Evolutionary conservation across 148 eudicot genomes (phyloP).

Genomic region (Heliamphora exappendiculata): DNA sequence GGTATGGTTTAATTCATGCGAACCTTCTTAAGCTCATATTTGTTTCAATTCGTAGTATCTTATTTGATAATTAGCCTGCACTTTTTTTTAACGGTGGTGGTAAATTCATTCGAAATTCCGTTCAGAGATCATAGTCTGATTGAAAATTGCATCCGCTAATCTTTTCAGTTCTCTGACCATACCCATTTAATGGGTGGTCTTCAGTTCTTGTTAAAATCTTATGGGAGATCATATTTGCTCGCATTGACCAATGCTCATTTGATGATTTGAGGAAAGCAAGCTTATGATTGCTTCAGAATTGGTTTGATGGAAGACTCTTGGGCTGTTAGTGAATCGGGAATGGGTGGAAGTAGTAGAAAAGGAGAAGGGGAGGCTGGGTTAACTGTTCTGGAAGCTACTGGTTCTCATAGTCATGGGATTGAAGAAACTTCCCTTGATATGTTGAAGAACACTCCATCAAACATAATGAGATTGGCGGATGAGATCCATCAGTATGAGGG

Average conservation of each 20-base stretch:
- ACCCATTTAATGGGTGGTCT: neutral
- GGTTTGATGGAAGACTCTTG: slow-evolving; percentile 7
- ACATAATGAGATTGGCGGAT: slow-evolving; percentile 65
- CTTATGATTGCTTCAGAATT: neutral
- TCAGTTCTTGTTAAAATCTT: neutral
- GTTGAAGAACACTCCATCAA: slow-evolving; percentile 80
- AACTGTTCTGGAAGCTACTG: slow-evolving; percentile 12
- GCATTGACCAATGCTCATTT: neutral
- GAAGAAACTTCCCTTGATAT: slow-evolving; percentile 59
- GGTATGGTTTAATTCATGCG: neutral
- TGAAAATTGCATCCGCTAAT: neutral
- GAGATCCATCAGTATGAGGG: slow-evolving; percentile 90
- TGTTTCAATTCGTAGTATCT: neutral
- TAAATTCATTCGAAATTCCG: neutral
- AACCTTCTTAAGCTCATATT: neutral
- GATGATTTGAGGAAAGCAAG: neutral
- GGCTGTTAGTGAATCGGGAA: neutral
- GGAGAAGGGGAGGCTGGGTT: slow-evolving; percentile 12
- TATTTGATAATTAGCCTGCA: neutral
- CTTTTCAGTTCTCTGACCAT: no score
- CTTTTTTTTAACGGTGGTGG: neutral
- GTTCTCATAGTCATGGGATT: slow-evolving; percentile 12
- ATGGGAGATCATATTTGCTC: neutral
- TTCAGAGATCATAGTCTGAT: neutral
- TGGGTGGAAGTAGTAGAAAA: slow-evolving; percentile 13